Conservation (phyloP, 2,329 filamentous ascomycete species). For the Stenocarpella maydis region DNA sequence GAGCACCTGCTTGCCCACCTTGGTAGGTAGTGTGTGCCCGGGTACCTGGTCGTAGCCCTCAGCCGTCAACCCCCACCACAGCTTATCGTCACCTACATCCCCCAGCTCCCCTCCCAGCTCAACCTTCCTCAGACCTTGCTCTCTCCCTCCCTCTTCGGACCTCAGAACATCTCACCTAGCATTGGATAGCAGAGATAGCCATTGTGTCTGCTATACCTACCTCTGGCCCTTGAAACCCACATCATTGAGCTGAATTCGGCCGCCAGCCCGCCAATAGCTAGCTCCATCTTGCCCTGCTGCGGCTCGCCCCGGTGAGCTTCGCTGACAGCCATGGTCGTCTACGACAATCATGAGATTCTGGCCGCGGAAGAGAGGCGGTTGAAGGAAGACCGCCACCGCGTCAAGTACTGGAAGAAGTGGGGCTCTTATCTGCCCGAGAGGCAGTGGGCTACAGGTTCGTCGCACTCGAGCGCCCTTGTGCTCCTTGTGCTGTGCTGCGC, state of each 20-base stretch:
- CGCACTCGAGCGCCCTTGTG: constrained; percentile 33
- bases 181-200: not conserved
- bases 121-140: not conserved
- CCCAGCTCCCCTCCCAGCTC: constrained; percentile 19
- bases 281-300: not conserved
- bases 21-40: not conserved
- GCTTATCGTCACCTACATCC: constrained; percentile 9
- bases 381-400: constrained; percentile 81
- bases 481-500: constrained; percentile 32
- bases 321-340: constrained; percentile 76
- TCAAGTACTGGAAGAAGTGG: constrained; percentile 98
- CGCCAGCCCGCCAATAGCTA: not conserved
- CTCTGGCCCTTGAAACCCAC: not conserved
- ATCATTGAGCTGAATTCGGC: not conserved
- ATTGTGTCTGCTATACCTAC: not conserved
- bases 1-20: not conserved
- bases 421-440: constrained; percentile 92
- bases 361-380: constrained; percentile 91
- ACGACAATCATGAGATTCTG: constrained; percentile 86
- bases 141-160: not conserved
- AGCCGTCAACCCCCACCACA: constrained; percentile 8
- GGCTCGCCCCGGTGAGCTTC: constrained; percentile 13
- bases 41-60: not conserved
- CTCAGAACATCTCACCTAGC: constrained; percentile 2
- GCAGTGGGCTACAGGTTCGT: constrained; percentile 91